Base-by-base conservation (phyloP, 2,329 filamentous ascomycete genomes). In the Fusarium devonianum region DNA sequence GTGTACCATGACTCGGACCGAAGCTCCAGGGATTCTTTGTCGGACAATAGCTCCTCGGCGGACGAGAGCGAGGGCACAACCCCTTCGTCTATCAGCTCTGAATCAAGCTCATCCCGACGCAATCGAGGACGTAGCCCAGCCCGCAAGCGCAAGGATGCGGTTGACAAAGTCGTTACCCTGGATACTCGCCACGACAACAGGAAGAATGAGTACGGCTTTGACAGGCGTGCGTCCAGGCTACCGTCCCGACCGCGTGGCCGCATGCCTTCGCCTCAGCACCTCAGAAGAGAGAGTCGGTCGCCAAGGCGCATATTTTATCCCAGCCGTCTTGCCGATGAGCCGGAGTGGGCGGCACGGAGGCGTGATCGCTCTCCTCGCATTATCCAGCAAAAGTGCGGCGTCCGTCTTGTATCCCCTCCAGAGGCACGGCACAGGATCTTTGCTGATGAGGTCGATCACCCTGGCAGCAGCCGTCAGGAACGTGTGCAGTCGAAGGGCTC, bases 361-460 rank as follows among this genome's bases (percentile, higher is more conserved):
- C 48, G 49, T 26, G 48, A 22, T 18, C 37, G 35, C 5, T 33
- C 43, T 18, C 60, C 60, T 21, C 60, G 55, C 5, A 58, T 65
- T 39, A 36, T 63, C 8, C 59, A 65, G 37, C 34, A 34, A 29
- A 41, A 36, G n/a, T 26, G 4, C 9, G 28, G 40, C 14, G 38
- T 58, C 21, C 62, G 62, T 2, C 51, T 50, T 16, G 56, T 65
- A 10, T 43, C 53, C 26, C 40, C 45, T 5, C 53, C 43, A n/a
- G 33, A 53, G 38, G 37, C 47, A 14, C 56, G 56, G 36, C 60
- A 48, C 22, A 53, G 61, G 30, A 34, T 60, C 11, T 37, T 56
- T 21, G 43, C 33, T 7, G 36, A 55, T 25, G 44, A 44, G 18
- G 14, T 47, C 4, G 32, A 30, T 9, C 56, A 18, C 8, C 16